These are phyloP conservation scores for Verticillium tricorpus DNA, from an alignment of 2,329 filamentous ascomycete species.

Conservation along the genomic window DNA sequence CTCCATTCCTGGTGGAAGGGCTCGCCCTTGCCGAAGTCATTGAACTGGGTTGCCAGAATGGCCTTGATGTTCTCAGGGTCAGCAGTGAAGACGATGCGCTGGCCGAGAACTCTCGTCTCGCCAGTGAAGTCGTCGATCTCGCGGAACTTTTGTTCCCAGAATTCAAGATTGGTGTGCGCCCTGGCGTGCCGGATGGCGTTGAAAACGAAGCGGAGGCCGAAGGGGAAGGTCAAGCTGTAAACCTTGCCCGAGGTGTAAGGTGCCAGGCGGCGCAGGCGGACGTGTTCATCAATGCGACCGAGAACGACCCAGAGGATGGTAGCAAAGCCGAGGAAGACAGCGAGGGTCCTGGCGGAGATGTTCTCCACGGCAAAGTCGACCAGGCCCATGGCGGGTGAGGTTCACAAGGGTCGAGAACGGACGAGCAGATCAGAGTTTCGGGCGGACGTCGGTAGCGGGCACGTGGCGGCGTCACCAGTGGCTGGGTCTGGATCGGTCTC, in stretches of 20 bases:
- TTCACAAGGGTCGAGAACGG: neutral
- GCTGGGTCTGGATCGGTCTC: neutral
- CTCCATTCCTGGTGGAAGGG: constrained; percentile 72
- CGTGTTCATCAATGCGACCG: constrained; percentile 33
- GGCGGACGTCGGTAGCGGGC: neutral
- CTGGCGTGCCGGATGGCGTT: constrained; percentile 48
- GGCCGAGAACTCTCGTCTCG: constrained; percentile 51
- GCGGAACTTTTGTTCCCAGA: constrained; percentile 54
- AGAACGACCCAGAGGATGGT: constrained; percentile 33
- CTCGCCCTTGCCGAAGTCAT: constrained; percentile 76
- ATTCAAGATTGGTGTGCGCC: constrained; percentile 52
- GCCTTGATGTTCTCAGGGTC: constrained; percentile 92
- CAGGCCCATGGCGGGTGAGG: constrained; percentile 37
- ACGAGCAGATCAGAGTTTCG: neutral
- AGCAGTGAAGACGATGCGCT: constrained; percentile 67
- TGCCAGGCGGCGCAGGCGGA: constrained; percentile 37
- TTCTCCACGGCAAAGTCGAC: constrained; percentile 42
- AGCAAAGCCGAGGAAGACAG: constrained; percentile 30
- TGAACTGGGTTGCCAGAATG: constrained; percentile 80
- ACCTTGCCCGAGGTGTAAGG: constrained; percentile 33
- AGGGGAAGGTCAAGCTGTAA: constrained; percentile 29
- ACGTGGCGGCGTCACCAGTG: neutral
- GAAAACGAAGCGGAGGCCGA: constrained; percentile 62
- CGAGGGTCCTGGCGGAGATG: constrained; percentile 34
- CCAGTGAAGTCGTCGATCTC: constrained; percentile 46